Base-by-base conservation (phyloP, 192 early-diverging fungal species). In the Spizellomyces punctatus region DNA sequence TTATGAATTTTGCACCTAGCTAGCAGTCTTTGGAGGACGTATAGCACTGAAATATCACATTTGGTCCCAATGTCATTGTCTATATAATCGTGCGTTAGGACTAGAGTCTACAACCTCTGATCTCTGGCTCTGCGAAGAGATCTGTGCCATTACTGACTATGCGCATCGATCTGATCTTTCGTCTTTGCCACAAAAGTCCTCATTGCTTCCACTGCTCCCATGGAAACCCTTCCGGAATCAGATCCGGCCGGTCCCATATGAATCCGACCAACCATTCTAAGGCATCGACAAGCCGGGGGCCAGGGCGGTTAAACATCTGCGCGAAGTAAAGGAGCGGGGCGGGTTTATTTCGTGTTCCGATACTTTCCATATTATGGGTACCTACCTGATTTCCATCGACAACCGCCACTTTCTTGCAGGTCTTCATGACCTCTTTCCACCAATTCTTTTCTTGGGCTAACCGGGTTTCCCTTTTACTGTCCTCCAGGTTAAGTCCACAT, bases 281-380 rank as follows among this genome's bases (percentile, higher is more conserved):
- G 27, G 81, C 76, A 58, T 87, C 86, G 19, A 87, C 82, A 8
- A 87, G 60, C 58, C 86, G 64, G 43, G 83, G 83, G 4, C 86
- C 83, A 5, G 86, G 83, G 7, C 86, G 73, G 63, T 87, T 87
- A 67, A 85, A 87, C 80, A 84, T 84, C 54, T 77, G 7, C 66
- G 27, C 27, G 3, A 36, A 36, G 27, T 3, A 3, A 36, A 2
- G 27, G 27, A 3, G 72, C 41, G 49, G 14, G 16, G 10, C 5
- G 45, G 14, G 12, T 10, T 72, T 49, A 46, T 10, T 10, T 10
- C 4, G 1, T 19, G 8, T 71, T 69, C 44, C 22, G 49, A 71
- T 16, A 16, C 1, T 41, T n/a, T 59, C 19, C 12, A n/a, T 71
- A 41, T 1, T 21, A 41, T 1, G 27, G 17, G 3, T 3, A 27